Evolutionary conservation across 2,329 filamentous ascomycete species (phyloP).

Genomic region (Fusarium xylarioides): DNA sequence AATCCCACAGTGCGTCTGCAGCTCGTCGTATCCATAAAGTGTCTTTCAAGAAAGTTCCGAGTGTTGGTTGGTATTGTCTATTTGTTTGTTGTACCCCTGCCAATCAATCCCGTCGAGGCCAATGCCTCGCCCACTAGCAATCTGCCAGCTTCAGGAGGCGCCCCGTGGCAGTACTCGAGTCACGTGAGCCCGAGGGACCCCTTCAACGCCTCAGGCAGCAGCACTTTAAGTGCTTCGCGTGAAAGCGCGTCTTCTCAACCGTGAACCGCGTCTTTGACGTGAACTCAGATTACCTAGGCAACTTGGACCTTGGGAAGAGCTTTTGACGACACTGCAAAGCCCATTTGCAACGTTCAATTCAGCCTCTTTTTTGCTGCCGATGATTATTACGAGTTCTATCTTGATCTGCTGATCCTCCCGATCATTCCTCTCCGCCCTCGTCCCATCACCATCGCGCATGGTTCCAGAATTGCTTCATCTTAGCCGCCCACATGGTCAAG

Average conservation of each 20-base stretch:
- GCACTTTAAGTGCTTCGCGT: constrained; percentile 53
- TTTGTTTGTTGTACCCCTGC: constrained; percentile 37
- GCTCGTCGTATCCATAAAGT: constrained; percentile 36
- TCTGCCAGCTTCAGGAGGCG: constrained; percentile 41
- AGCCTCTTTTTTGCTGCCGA: constrained; percentile 8
- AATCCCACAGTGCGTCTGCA: constrained; percentile 9
- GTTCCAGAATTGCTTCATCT: constrained; percentile 31
- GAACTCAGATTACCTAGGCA: constrained; percentile 44
- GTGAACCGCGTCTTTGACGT: constrained; percentile 50
- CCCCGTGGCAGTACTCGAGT: constrained; percentile 36
- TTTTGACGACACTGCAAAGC: constrained; percentile 21
- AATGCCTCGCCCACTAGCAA: constrained; percentile 39
- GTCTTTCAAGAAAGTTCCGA: constrained; percentile 11
- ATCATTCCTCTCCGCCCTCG: background rate
- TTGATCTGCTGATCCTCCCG: background rate
- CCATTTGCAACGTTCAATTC: constrained; percentile 23
- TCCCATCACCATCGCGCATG: constrained; percentile 22
- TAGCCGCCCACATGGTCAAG: constrained; percentile 58
- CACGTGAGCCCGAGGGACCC: constrained; percentile 43
- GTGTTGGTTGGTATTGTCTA: constrained; percentile 36
- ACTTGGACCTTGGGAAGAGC: constrained; percentile 39
- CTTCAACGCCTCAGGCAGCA: constrained; percentile 48
- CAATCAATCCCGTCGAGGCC: constrained; percentile 14
- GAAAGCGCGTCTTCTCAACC: constrained; percentile 48
- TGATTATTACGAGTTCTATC: background rate